phyloP scores from a whole-genome alignment of 2,329 filamentous ascomycete species.

The Penicillium hesseltinei region DNA sequence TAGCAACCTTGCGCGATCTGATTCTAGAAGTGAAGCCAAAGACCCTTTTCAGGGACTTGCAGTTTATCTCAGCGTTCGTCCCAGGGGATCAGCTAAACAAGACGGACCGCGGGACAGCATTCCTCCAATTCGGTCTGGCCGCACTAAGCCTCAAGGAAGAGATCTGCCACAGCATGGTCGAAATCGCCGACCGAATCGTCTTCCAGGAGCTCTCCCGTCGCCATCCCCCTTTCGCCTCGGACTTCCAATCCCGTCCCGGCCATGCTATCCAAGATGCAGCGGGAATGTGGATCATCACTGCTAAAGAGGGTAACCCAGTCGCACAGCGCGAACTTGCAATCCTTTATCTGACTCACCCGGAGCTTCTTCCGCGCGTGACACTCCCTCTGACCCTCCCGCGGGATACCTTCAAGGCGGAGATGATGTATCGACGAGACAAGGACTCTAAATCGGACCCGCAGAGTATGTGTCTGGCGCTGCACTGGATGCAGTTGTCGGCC shows the following conservation, averaged over 20 bases:
- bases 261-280: slow-evolving; percentile 68
- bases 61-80: slow-evolving; percentile 65
- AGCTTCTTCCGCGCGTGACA: slow-evolving; percentile 75
- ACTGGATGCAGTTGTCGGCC: slow-evolving; percentile 94
- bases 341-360: slow-evolving; percentile 88
- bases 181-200: slow-evolving; percentile 68
- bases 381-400: slow-evolving; percentile 78
- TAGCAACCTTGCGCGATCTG: slow-evolving; percentile 64
- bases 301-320: slow-evolving; percentile 83
- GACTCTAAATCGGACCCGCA: slow-evolving; percentile 74
- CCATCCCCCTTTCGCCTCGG: slow-evolving; percentile 31
- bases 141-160: slow-evolving; percentile 86
- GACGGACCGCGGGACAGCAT: slow-evolving; percentile 68
- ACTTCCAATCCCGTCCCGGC: slow-evolving; percentile 30
- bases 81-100: slow-evolving; percentile 58
- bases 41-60: slow-evolving; percentile 76
- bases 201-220: slow-evolving; percentile 51
- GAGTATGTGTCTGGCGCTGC: slow-evolving; percentile 89
- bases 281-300: slow-evolving; percentile 86
- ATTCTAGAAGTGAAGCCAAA: slow-evolving; percentile 72
- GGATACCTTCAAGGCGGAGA: slow-evolving; percentile 85
- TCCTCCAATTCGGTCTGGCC: slow-evolving; percentile 85
- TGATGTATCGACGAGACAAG: slow-evolving; percentile 66
- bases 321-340: slow-evolving; percentile 91
- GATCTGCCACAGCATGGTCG: slow-evolving; percentile 79